Conservation (phyloP, 208 protist genomes). For the Kentomonas sorsogonicus region DNA sequence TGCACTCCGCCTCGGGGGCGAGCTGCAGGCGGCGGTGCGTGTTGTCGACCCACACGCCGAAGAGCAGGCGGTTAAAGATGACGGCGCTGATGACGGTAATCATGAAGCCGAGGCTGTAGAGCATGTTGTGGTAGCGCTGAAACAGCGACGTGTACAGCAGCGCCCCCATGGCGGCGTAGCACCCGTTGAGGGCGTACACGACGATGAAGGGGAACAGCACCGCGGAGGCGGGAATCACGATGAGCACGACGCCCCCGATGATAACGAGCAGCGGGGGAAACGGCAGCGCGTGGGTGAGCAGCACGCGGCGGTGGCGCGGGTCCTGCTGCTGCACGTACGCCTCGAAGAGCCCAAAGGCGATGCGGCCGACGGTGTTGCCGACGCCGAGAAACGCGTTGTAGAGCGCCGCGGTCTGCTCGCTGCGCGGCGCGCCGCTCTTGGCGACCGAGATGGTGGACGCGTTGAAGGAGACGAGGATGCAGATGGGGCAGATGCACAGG, state of each 20-base stretch:
- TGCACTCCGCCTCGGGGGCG: slow-evolving; percentile 25
- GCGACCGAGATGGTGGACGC: slow-evolving; percentile 48
- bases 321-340: slow-evolving; percentile 39
- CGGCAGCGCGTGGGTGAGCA: slow-evolving; percentile 29
- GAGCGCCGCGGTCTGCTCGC: slow-evolving; percentile 19
- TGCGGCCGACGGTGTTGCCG: slow-evolving; percentile 43
- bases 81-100: slow-evolving; percentile 36
- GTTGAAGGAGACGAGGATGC: slow-evolving; percentile 49
- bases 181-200: slow-evolving; percentile 43
- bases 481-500: slow-evolving; percentile 27
- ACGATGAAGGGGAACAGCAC: slow-evolving; percentile 49
- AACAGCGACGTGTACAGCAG: slow-evolving; percentile 49
- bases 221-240: slow-evolving; percentile 28
- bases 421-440: slow-evolving; percentile 28
- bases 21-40: slow-evolving; percentile 27
- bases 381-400: slow-evolving; percentile 57
- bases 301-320: slow-evolving; percentile 22
- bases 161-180: slow-evolving; percentile 30
- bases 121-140: slow-evolving; percentile 37
- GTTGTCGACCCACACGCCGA: slow-evolving; percentile 42
- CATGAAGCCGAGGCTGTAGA: slow-evolving; percentile 38
- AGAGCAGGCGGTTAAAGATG: slow-evolving; percentile 48
- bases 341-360: slow-evolving; percentile 43
- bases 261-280: slow-evolving; percentile 22
- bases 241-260: slow-evolving; percentile 35